A percentile compares a stretch with the other conserved stretches of the same genome.
phyloP scores from a whole-genome alignment of 2,329 filamentous ascomycete species.

The Ascochyta fabae region DNA sequence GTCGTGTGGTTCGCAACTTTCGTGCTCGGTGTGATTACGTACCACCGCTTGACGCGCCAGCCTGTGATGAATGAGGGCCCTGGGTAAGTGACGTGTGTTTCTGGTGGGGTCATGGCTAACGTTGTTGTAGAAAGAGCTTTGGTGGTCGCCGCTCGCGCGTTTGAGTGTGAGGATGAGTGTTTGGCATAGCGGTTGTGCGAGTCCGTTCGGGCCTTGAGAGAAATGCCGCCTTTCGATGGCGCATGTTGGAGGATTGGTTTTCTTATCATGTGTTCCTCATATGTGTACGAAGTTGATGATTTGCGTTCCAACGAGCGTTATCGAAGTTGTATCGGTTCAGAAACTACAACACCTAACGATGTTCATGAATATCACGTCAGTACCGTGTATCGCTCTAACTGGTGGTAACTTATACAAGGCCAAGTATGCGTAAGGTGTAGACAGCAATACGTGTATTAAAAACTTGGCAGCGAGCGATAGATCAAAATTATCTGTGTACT shows the following conservation, averaged over 20 bases:
- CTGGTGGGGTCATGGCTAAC: not conserved
- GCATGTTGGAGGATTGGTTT: not conserved
- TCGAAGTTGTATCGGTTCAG: not conserved
- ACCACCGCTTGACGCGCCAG: slow-evolving; percentile 24
- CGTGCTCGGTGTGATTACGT: slow-evolving; percentile 29
- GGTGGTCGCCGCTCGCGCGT: slow-evolving; percentile 12
- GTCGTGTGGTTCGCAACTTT: slow-evolving; percentile 71
- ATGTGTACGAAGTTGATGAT: not conserved
- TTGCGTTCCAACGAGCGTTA: not conserved
- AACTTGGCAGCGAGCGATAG: no score
- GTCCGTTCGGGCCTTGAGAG: not conserved
- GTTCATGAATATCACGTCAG: no score
- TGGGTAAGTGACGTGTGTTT: slow-evolving; percentile 2
- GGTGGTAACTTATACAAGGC: no score
- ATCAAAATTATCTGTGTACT: no score
- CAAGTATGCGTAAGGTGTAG: not conserved
- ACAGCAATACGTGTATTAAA: not conserved
- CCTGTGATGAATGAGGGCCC: slow-evolving; percentile 14
- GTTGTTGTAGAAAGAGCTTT: slow-evolving; percentile 4
- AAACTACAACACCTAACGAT: no score
- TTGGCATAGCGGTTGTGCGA: not conserved
- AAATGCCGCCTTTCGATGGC: not conserved
- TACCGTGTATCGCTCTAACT: no score
- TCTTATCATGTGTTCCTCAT: not conserved
- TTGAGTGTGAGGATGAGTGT: not conserved